phyloP scores from a whole-genome alignment of 2,329 filamentous ascomycete species.

The Elsinoe ampelina region DNA sequence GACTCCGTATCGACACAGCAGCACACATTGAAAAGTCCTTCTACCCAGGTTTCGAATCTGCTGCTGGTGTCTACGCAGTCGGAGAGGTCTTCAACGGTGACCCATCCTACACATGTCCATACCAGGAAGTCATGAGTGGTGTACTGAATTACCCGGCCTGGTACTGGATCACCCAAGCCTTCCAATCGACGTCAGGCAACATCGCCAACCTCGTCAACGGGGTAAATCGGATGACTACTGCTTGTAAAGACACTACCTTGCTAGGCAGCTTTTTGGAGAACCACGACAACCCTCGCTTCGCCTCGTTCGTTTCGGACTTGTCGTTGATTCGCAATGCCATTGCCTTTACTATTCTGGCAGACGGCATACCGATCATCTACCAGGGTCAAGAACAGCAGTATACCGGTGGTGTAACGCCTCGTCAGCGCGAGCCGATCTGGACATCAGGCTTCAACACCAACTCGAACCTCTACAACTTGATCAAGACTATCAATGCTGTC shows the following conservation, averaged over 20 bases:
- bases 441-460: constrained; percentile 31
- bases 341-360: constrained; percentile 30
- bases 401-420: constrained; percentile 25
- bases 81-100: constrained; percentile 37
- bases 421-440: constrained; percentile 33
- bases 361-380: constrained; percentile 37
- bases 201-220: constrained; percentile 31
- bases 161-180: constrained; percentile 30
- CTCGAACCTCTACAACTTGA: constrained; percentile 33
- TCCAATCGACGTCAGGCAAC: constrained; percentile 27
- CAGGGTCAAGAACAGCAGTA: constrained; percentile 36
- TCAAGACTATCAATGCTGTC: constrained; percentile 33
- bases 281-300: constrained; percentile 34
- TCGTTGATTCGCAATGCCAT: constrained; percentile 32
- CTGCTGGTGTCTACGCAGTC: constrained; percentile 29
- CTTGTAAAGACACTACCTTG: constrained; percentile 31
- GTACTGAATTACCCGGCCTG: constrained; percentile 40
- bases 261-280: constrained; percentile 34
- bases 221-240: constrained; percentile 25
- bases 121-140: constrained; percentile 34
- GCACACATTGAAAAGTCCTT: constrained; percentile 35
- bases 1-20: constrained; percentile 40
- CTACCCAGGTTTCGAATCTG: constrained; percentile 29
- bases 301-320: constrained; percentile 29
- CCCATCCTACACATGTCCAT: constrained; percentile 28